Evolutionary conservation across 2,329 filamentous ascomycete genomes (phyloP).

Genomic region (Paraconiothyrium brasiliense): DNA sequence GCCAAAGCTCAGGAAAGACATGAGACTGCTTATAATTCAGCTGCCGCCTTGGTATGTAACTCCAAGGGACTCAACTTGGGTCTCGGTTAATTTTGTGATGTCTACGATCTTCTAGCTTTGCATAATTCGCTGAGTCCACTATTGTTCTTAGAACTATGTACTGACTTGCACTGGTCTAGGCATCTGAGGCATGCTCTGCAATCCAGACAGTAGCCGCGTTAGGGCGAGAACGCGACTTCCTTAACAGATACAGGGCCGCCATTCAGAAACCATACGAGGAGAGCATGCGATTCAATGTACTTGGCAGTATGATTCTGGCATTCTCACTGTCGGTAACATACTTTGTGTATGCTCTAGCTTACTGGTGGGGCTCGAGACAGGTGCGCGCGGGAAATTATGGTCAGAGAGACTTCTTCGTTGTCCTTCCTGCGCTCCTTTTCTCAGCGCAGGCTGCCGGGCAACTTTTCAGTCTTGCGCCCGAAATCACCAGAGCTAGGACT

Average conservation of each 20-base stretch:
- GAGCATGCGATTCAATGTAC: constrained; percentile 51
- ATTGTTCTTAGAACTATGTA: not conserved
- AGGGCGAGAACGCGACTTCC: constrained; percentile 52
- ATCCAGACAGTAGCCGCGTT: constrained; percentile 67
- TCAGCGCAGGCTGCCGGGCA: constrained; percentile 58
- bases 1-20: constrained; percentile 70
- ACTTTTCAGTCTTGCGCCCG: constrained; percentile 57
- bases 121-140: not conserved
- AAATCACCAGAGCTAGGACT: constrained; percentile 55
- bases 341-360: constrained; percentile 59
- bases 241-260: constrained; percentile 49
- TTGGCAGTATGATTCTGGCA: constrained; percentile 55
- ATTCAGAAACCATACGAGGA: constrained; percentile 53
- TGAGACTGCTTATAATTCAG: constrained; percentile 70
- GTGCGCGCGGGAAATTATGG: constrained; percentile 55
- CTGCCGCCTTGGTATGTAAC: constrained; percentile 62
- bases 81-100: not conserved
- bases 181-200: constrained; percentile 72
- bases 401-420: constrained; percentile 56
- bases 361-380: constrained; percentile 59
- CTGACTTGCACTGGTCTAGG: constrained; percentile 33
- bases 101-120: not conserved
- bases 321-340: constrained; percentile 58
- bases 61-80: not conserved
- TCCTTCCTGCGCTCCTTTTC: constrained; percentile 57